Percentiles rank a stretch among this genome's conserved stretches.
Evolutionary conservation across 2,329 filamentous ascomycete species (phyloP).

Genomic region (Aspergillus uvarum): DNA sequence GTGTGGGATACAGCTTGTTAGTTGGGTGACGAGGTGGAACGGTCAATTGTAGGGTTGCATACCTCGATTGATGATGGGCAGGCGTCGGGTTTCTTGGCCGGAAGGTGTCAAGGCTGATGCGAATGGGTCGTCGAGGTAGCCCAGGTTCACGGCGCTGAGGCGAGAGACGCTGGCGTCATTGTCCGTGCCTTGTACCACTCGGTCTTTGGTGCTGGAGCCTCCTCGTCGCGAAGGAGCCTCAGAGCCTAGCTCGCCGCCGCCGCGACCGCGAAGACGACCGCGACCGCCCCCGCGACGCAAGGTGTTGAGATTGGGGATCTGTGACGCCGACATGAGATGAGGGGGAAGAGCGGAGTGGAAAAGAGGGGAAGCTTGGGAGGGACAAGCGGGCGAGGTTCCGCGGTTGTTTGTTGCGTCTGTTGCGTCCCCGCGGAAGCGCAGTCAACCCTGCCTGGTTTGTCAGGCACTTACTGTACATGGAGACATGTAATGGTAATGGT

Average conservation of each 20-base stretch:
- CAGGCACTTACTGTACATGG: too few species aligned
- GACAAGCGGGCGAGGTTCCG: slow-evolving; percentile 17
- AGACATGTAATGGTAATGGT: neutral
- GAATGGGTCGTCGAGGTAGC: slow-evolving; percentile 81
- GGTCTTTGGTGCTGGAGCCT: slow-evolving; percentile 57
- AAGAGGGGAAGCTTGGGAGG: slow-evolving; percentile 18
- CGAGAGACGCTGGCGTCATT: slow-evolving; percentile 86
- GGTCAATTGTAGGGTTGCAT: neutral
- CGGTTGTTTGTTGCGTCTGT: neutral
- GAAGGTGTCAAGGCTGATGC: slow-evolving; percentile 66
- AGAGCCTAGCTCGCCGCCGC: slow-evolving; percentile 25
- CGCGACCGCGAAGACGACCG: slow-evolving; percentile 49
- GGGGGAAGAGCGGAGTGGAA: slow-evolving; percentile 16
- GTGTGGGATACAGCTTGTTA: too few species aligned
- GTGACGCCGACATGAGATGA: slow-evolving; percentile 62
- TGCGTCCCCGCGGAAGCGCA: neutral
- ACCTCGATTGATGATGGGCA: slow-evolving; percentile 96
- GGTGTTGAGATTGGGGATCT: slow-evolving; percentile 76
- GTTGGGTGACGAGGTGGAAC: too few species aligned
- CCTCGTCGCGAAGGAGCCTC: slow-evolving; percentile 24
- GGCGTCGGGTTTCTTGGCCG: slow-evolving; percentile 56
- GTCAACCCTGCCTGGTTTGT: neutral
- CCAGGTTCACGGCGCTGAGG: slow-evolving; percentile 80
- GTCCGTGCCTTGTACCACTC: slow-evolving; percentile 83
- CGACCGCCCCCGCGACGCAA: slow-evolving; percentile 53